These are phyloP conservation scores for Amanita thiersii DNA, from an alignment of 768 basidiomycete species.

Conservation along the genomic window DNA sequence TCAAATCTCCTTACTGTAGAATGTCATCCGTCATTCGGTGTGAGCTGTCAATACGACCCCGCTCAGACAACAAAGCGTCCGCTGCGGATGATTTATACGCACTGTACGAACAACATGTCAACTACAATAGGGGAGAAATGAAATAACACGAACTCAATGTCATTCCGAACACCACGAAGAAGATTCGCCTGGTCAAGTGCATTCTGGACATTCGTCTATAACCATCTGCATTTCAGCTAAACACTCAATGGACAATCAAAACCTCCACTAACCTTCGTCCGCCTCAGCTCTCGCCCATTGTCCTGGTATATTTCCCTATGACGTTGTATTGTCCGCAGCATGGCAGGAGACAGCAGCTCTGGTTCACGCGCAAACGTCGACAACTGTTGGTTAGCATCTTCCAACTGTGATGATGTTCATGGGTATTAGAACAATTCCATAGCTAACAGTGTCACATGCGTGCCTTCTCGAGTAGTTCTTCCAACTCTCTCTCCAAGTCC, in stretches of 20 bases:
- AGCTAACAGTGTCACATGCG: constrained; percentile 5
- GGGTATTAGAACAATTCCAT: constrained; percentile 6
- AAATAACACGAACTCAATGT: constrained; percentile 73
- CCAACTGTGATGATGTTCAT: constrained; percentile 48
- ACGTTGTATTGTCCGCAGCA: constrained; percentile 83
- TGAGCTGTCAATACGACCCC: constrained; percentile 84
- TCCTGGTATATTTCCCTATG: constrained; percentile 89
- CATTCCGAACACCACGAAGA: constrained; percentile 85
- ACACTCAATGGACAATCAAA: background rate
- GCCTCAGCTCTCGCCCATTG: constrained; percentile 72
- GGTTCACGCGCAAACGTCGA: constrained; percentile 57
- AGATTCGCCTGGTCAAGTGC: constrained; percentile 85
- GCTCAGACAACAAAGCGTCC: constrained; percentile 82
- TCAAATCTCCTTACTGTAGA: constrained; percentile 61
- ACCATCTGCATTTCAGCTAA: background rate
- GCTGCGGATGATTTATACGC: constrained; percentile 87
- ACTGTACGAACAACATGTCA: constrained; percentile 27
- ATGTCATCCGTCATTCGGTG: constrained; percentile 94
- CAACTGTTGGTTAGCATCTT: constrained; percentile 81
- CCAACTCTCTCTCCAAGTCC: constrained; percentile 81
- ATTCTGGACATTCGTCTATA: constrained; percentile 68
- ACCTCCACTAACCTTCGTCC: constrained; percentile 62
- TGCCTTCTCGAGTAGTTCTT: constrained; percentile 83
- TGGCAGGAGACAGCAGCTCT: constrained; percentile 69
- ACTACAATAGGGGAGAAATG: background rate